Conservation (phyloP, 2,329 filamentous ascomycete genomes). For the Calonectria honghensis region DNA sequence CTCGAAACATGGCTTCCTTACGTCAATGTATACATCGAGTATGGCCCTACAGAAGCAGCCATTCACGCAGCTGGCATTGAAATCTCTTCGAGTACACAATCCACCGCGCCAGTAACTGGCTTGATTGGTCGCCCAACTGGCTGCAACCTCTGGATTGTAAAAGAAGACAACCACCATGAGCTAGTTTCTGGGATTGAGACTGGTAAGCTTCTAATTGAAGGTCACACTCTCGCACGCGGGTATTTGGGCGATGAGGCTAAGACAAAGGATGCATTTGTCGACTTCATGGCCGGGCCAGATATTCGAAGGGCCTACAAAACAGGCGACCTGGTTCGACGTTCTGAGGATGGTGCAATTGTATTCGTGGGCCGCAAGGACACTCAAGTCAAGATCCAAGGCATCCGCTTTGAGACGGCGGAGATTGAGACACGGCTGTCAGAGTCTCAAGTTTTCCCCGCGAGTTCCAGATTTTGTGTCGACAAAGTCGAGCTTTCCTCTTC, state of each 20-base stretch:
- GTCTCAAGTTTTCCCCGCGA: not conserved
- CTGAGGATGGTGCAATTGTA: not conserved
- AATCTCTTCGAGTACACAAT: not conserved
- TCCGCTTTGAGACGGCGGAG: slow-evolving; percentile 4
- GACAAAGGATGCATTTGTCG: slow-evolving; percentile 13
- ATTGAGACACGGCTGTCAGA: slow-evolving; percentile 1
- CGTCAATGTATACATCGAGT: slow-evolving; percentile 16
- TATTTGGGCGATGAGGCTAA: slow-evolving; percentile 7
- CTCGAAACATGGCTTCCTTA: not conserved
- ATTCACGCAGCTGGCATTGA: slow-evolving; percentile 9
- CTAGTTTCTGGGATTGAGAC: not conserved
- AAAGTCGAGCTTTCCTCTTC: not conserved
- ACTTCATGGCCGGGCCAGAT: not conserved
- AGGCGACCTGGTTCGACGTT: slow-evolving; percentile 8
- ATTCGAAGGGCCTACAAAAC: slow-evolving; percentile 20
- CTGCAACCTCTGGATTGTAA: slow-evolving; percentile 10
- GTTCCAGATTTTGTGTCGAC: not conserved
- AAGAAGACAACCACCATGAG: slow-evolving; percentile 14
- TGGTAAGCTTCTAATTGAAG: slow-evolving; percentile 17
- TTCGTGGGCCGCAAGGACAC: slow-evolving; percentile 5
- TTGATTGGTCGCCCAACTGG: slow-evolving; percentile 1
- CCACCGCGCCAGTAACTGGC: not conserved
- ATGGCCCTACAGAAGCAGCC: not conserved
- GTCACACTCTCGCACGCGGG: slow-evolving; percentile 1
- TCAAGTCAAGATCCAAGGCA: not conserved